A percentile compares a stretch with the other conserved stretches of the same genome.
Conservation (phyloP, 1,284 basidiomycete species). For the Trametes polyzona region DNA sequence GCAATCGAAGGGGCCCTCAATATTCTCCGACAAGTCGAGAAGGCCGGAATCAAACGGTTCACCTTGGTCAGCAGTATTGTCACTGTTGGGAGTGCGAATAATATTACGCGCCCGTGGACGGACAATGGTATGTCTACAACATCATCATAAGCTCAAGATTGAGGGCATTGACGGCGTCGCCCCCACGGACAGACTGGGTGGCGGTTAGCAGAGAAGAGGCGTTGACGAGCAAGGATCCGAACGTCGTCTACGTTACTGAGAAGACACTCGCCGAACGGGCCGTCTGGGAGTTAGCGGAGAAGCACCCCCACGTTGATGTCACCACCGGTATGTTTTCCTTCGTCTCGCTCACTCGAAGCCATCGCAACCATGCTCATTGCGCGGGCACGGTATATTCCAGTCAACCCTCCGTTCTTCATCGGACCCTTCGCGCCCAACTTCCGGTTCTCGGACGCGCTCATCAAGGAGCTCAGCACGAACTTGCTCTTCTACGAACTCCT, state of each 20-base stretch:
- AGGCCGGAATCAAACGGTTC: constrained; percentile 35
- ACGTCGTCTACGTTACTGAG: constrained; percentile 22
- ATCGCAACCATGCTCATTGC: not conserved
- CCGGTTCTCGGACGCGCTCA: constrained; percentile 7
- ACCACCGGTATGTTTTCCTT: constrained; percentile 23
- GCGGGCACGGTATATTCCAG: not conserved
- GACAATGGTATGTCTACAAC: constrained; percentile 10
- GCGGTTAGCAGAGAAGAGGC: constrained; percentile 22
- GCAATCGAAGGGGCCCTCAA: constrained; percentile 35
- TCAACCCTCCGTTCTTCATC: constrained; percentile 16
- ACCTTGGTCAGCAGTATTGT: constrained; percentile 29
- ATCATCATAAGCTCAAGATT: not conserved
- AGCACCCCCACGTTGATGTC: constrained; percentile 30
- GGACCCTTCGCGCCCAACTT: constrained; percentile 20
- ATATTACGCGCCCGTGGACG: not conserved
- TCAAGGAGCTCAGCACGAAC: constrained; percentile 6
- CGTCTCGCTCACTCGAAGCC: too few relatives aligned
- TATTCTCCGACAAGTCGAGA: constrained; percentile 34
- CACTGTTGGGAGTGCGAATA: constrained; percentile 9
- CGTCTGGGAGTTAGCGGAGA: constrained; percentile 32
- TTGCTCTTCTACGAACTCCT: constrained; percentile 7
- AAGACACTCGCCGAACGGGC: constrained; percentile 32
- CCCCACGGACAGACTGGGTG: constrained; percentile 23
- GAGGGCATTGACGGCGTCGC: too few relatives aligned
- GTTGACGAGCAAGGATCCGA: constrained; percentile 10